These are phyloP conservation scores for Apostasia shenzhenica DNA, from an alignment of 106 monocot species.

Conservation along the genomic window DNA sequence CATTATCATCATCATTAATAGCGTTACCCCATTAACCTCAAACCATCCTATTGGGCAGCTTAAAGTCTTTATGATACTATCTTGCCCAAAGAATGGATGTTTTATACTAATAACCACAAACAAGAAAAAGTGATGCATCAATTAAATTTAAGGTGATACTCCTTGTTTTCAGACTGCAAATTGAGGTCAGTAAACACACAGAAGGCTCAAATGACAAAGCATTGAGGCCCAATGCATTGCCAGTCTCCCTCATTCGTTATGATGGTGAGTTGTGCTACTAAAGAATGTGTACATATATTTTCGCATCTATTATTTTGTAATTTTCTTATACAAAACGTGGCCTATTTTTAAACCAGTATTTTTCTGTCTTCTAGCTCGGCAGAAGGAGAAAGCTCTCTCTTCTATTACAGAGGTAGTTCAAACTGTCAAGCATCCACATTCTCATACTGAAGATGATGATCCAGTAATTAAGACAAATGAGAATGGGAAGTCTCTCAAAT, in stretches of 20 bases:
- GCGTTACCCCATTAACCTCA: too few species aligned
- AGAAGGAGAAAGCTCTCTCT: slow-evolving; percentile 48
- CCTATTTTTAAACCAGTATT: not conserved
- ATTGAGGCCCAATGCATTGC: slow-evolving; percentile 65
- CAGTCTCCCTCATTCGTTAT: slow-evolving; percentile 77
- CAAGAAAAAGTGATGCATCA: too few species aligned
- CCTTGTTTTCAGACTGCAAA: slow-evolving; percentile 54
- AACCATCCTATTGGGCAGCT: too few species aligned
- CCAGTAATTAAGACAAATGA: slow-evolving; percentile 12
- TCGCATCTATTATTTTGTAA: too few species aligned
- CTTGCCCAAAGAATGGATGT: too few species aligned
- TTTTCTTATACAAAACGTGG: too few species aligned
- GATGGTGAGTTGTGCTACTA: slow-evolving; percentile 36
- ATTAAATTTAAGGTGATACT: too few species aligned
- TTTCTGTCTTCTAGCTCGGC: slow-evolving; percentile 25
- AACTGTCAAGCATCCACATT: slow-evolving; percentile 43
- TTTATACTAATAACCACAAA: too few species aligned
- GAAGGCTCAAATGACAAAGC: slow-evolving; percentile 64
- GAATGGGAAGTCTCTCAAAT: slow-evolving; percentile 12
- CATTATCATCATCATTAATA: too few species aligned
- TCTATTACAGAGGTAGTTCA: slow-evolving; percentile 56
- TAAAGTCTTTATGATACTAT: too few species aligned
- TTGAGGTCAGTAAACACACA: slow-evolving; percentile 83
- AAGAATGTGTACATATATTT: not conserved
- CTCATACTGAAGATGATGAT: slow-evolving; percentile 15